These are phyloP conservation scores for Candida andamanensis DNA, from an alignment of 805 yeast species.

Conservation along the genomic window DNA sequence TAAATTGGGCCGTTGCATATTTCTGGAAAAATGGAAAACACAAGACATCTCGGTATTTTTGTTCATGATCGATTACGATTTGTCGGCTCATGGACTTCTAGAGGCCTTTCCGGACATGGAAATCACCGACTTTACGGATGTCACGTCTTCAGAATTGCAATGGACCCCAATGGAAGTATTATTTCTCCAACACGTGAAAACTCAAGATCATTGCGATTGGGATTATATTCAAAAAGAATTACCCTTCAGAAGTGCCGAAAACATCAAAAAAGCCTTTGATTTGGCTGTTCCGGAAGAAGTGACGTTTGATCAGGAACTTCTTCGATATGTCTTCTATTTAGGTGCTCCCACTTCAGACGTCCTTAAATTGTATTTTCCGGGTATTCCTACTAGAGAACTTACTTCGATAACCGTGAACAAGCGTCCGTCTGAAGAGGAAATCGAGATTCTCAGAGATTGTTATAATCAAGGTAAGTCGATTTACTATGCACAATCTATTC, in stretches of 20 bases:
- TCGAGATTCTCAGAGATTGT: slow-evolving; percentile 8
- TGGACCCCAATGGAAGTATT: slow-evolving; percentile 4
- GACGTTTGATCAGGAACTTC: slow-evolving; percentile 5
- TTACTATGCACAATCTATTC: slow-evolving; percentile 17
- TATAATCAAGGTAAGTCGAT: slow-evolving; percentile 11
- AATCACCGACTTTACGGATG: slow-evolving; percentile 9
- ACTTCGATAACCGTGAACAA: slow-evolving; percentile 12
- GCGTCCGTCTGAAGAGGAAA: slow-evolving; percentile 20
- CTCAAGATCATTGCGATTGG: slow-evolving; percentile 1
- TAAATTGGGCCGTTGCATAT: too few relatives aligned
- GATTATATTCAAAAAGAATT: slow-evolving; percentile 8
- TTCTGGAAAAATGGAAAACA: too few relatives aligned
- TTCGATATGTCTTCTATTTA: too few relatives aligned
- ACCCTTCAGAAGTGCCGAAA: slow-evolving; percentile 8
- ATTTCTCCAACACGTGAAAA: slow-evolving; percentile 7
- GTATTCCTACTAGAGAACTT: slow-evolving; percentile 13
- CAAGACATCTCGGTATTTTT: slow-evolving; percentile 2
- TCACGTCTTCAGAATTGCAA: neutral
- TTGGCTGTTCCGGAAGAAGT: slow-evolving; percentile 1
- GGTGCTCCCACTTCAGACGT: too few relatives aligned
- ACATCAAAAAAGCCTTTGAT: too few relatives aligned
- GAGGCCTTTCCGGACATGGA: slow-evolving; percentile 12
- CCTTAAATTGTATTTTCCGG: slow-evolving; percentile 9
- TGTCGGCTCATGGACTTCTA: slow-evolving; percentile 10
- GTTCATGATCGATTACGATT: slow-evolving; percentile 8